A percentile compares a stretch with the other conserved stretches of the same genome.
phyloP scores from a whole-genome alignment of 164 flowering plant species.

The Houttuynia cordata region DNA sequence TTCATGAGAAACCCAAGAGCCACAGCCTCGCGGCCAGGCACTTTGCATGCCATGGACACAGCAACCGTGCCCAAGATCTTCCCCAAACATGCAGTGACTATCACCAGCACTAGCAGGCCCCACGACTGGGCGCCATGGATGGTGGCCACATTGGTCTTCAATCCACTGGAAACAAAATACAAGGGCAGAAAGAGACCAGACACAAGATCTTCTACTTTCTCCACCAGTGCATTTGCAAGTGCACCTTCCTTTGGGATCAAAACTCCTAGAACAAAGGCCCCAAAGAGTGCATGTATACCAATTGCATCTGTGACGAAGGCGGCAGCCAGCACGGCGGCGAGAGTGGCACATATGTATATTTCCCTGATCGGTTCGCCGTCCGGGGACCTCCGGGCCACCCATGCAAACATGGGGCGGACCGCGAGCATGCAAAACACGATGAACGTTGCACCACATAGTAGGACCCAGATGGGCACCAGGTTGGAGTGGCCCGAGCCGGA shows the following conservation, averaged over 20 bases:
- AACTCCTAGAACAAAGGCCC: slow-evolving; percentile 72
- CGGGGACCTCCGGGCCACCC: slow-evolving; percentile 38
- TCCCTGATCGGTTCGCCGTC: slow-evolving; percentile 70
- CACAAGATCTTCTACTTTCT: slow-evolving; percentile 75
- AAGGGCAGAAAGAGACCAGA: slow-evolving; percentile 70
- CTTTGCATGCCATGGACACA: slow-evolving; percentile 34
- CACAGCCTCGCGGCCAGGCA: slow-evolving; percentile 45
- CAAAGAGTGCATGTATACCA: slow-evolving; percentile 79
- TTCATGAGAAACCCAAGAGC: slow-evolving; percentile 75
- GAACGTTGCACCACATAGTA: slow-evolving; percentile 39
- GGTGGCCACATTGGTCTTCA: slow-evolving; percentile 63
- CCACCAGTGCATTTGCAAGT: slow-evolving; percentile 52
- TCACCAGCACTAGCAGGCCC: slow-evolving; percentile 67
- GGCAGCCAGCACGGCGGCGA: slow-evolving; percentile 51
- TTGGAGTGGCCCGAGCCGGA: slow-evolving; percentile 42
- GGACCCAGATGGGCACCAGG: slow-evolving; percentile 48
- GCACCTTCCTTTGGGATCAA: slow-evolving; percentile 71
- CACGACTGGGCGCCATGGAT: slow-evolving; percentile 65
- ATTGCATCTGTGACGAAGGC: slow-evolving; percentile 62
- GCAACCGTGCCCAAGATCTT: slow-evolving; percentile 56
- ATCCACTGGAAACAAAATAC: slow-evolving; percentile 71
- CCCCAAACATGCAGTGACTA: slow-evolving; percentile 65
- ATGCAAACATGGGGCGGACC: slow-evolving; percentile 34
- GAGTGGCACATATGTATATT: slow-evolving; percentile 43
- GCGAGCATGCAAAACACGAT: slow-evolving; percentile 16